A percentile compares a stretch with the other conserved stretches of the same genome.
Conservation (phyloP, 441 rosid species). For the Populus tomentosa region DNA sequence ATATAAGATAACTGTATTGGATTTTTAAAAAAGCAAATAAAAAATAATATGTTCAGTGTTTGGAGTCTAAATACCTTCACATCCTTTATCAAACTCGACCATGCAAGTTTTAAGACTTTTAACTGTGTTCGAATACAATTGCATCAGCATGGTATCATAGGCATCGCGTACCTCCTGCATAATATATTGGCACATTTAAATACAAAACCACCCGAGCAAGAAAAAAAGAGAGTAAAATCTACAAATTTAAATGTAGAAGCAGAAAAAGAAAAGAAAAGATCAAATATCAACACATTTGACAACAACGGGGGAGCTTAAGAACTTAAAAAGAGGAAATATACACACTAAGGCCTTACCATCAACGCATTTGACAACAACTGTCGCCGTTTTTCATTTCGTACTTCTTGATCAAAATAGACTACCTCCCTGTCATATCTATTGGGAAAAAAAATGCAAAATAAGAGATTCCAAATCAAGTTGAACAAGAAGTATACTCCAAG, state of each 20-base stretch:
- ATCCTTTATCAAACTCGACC: conserved; percentile 53
- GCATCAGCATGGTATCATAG: conserved; percentile 50
- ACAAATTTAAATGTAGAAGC: too few species aligned
- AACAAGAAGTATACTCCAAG: too few species aligned
- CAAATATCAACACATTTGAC: neutral
- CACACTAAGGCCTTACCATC: conserved; percentile 42
- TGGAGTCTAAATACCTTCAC: neutral
- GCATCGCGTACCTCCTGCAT: conserved; percentile 55
- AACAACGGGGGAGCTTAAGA: neutral
- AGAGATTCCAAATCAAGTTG: too few species aligned
- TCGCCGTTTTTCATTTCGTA: conserved; percentile 50
- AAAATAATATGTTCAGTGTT: neutral
- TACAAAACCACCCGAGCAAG: neutral
- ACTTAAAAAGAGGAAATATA: neutral
- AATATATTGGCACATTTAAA: neutral
- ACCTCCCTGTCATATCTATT: too few species aligned
- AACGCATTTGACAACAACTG: conserved; percentile 30
- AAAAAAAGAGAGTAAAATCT: too few species aligned
- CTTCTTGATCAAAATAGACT: too few species aligned
- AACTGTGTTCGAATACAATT: conserved; percentile 50
- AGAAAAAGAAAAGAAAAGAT: too few species aligned
- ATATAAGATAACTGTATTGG: too few species aligned
- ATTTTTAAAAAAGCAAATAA: too few species aligned
- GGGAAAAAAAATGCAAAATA: too few species aligned
- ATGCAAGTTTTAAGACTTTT: conserved; percentile 56